These are phyloP conservation scores for Pyrenophora teres DNA, from an alignment of 2,329 filamentous ascomycete genomes.

Conservation along the genomic window DNA sequence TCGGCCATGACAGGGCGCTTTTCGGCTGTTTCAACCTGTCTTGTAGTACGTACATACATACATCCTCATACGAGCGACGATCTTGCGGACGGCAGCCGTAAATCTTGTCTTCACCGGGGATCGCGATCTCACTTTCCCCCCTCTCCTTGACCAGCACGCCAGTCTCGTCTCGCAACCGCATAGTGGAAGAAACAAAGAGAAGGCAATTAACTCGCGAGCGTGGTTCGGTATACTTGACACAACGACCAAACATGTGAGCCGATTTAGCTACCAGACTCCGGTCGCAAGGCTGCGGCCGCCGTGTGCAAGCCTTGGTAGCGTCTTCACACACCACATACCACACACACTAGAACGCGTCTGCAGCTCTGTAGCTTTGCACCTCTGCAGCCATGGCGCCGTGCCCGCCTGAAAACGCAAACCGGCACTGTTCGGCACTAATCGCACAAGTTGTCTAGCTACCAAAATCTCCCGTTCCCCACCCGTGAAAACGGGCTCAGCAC, in stretches of 20 bases:
- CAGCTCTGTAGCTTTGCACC: background rate
- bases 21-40: slow-evolving; percentile 35
- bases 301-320: too few species aligned
- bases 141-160: background rate
- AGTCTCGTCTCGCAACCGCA: background rate
- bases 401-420: slow-evolving; percentile 21
- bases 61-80: slow-evolving; percentile 21
- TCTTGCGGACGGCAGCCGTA: slow-evolving; percentile 23
- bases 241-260: too few species aligned
- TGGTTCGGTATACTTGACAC: too few species aligned
- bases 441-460: slow-evolving; percentile 13
- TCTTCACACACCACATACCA: background rate
- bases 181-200: too few species aligned
- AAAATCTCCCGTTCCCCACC: slow-evolving; percentile 8
- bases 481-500: slow-evolving; percentile 1
- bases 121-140: background rate
- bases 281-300: too few species aligned
- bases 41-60: background rate
- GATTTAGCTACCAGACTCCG: too few species aligned
- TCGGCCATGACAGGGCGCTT: slow-evolving; percentile 19
- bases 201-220: too few species aligned
- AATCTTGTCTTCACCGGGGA: slow-evolving; percentile 8
- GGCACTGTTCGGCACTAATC: slow-evolving; percentile 26
- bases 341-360: slow-evolving; percentile 10
- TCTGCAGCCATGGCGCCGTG: slow-evolving; percentile 24